A percentile compares a stretch with the other conserved stretches of the same genome.
Evolutionary conservation across 2,329 filamentous ascomycete species (phyloP).

Genomic region (Penicillium sumatraense): DNA sequence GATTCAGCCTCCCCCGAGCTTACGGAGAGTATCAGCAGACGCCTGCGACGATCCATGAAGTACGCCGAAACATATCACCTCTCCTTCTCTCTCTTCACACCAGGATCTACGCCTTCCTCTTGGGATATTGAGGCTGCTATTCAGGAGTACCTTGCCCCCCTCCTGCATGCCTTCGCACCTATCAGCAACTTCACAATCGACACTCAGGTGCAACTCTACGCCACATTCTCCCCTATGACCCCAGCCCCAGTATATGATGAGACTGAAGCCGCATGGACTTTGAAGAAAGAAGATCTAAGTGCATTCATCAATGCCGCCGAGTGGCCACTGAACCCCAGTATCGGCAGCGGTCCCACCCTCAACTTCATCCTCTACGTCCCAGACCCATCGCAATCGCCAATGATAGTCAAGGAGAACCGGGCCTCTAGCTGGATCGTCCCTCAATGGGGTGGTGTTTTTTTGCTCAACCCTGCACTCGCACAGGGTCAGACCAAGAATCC

Average conservation of each 20-base stretch:
- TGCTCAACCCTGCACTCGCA: constrained; percentile 61
- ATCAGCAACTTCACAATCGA: constrained; percentile 97
- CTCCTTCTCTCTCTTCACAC: constrained; percentile 92
- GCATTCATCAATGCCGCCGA: constrained; percentile 98
- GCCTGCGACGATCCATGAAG: constrained; percentile 83
- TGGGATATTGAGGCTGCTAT: constrained; percentile 91
- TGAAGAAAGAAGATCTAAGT: constrained; percentile 84
- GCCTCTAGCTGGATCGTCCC: constrained; percentile 89
- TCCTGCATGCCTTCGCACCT: constrained; percentile 75
- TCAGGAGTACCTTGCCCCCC: constrained; percentile 77
- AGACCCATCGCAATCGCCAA: constrained; percentile 65
- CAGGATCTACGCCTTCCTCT: constrained; percentile 74
- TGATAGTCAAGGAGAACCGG: constrained; percentile 62
- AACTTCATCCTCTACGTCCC: constrained; percentile 95
- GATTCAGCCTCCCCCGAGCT: constrained; percentile 50
- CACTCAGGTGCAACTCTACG: constrained; percentile 94
- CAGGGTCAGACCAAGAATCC: constrained; percentile 34
- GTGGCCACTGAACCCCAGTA: constrained; percentile 94
- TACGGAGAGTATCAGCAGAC: constrained; percentile 64
- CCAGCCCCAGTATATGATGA: constrained; percentile 61
- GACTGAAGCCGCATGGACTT: constrained; percentile 62
- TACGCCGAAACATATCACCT: constrained; percentile 94
- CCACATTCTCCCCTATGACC: constrained; percentile 67
- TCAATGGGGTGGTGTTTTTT: constrained; percentile 85
- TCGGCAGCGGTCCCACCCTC: constrained; percentile 88